These are phyloP conservation scores for Cryphonectria radicalis DNA, from an alignment of 2,329 filamentous ascomycete species.

Conservation along the genomic window DNA sequence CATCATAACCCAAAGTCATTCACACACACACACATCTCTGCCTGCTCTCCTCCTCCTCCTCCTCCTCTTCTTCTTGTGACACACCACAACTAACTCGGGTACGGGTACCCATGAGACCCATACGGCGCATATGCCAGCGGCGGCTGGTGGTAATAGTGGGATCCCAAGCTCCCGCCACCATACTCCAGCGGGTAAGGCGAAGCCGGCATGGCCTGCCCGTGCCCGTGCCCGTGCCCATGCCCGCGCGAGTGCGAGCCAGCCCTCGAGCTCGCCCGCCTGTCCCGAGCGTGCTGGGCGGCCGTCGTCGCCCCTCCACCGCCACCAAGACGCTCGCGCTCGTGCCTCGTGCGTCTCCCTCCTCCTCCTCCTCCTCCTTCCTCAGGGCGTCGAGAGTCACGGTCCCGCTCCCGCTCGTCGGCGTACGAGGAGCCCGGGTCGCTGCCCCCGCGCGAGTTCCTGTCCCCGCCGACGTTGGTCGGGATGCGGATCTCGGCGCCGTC, in stretches of 20 bases:
- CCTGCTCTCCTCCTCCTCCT: not conserved
- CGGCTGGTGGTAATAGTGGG: not conserved
- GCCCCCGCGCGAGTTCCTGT: slow-evolving; percentile 40
- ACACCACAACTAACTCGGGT: slow-evolving; percentile 11
- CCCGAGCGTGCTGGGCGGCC: slow-evolving; percentile 46
- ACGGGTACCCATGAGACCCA: slow-evolving; percentile 20
- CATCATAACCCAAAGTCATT: slow-evolving; percentile 14
- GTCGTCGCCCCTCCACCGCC: not conserved
- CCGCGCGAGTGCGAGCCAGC: slow-evolving; percentile 49
- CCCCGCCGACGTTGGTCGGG: slow-evolving; percentile 46
- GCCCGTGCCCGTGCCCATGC: slow-evolving; percentile 3
- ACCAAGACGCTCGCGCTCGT: slow-evolving; percentile 44
- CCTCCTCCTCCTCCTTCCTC: not conserved
- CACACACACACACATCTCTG: slow-evolving; percentile 1
- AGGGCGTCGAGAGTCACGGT: not conserved
- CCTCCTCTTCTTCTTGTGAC: not conserved
- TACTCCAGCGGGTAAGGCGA: slow-evolving; percentile 19
- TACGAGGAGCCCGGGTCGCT: slow-evolving; percentile 43
- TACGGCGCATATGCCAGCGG: slow-evolving; percentile 29
- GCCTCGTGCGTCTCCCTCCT: slow-evolving; percentile 39
- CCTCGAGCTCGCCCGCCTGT: slow-evolving; percentile 52
- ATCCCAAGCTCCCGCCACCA: slow-evolving; percentile 5
- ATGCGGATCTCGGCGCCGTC: slow-evolving; percentile 66
- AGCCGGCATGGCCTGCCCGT: slow-evolving; percentile 8
- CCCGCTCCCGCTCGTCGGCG: slow-evolving; percentile 51